Evolutionary conservation across 2,329 filamentous ascomycete genomes (phyloP).

Genomic region (Lasiodiplodia theobromae): DNA sequence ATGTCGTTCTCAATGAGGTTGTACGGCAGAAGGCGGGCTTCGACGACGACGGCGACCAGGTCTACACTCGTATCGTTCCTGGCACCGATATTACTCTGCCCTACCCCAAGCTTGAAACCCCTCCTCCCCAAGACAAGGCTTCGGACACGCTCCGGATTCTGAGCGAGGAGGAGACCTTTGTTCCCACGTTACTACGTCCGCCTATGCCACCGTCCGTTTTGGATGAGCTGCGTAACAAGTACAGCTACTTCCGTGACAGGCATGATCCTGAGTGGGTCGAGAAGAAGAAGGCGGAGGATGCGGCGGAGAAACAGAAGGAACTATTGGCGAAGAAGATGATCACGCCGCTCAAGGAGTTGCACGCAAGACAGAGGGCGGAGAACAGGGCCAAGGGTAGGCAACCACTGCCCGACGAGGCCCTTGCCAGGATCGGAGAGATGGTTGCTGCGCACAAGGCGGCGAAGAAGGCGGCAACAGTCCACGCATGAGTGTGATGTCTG

Average conservation of each 20-base stretch:
- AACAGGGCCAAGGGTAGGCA: conserved; percentile 42
- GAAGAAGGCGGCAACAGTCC: conserved; percentile 18
- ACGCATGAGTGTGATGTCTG: conserved; percentile 1
- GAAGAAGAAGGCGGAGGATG: conserved; percentile 67
- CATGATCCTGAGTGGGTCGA: conserved; percentile 78
- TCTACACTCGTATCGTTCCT: conserved; percentile 46
- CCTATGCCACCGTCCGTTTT: conserved; percentile 82
- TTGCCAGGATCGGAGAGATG: conserved; percentile 52
- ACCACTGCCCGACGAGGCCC: conserved; percentile 45
- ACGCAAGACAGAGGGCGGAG: conserved; percentile 34
- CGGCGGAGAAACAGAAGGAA: conserved; percentile 51
- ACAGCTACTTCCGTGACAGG: conserved; percentile 79
- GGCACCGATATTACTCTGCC: conserved; percentile 38
- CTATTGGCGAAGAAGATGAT: conserved; percentile 46
- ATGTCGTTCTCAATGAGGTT: conserved; percentile 55
- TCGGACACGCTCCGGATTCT: conserved; percentile 78
- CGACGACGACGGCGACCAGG: conserved; percentile 38
- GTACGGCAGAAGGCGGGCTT: conserved; percentile 32
- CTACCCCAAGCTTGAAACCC: conserved; percentile 33
- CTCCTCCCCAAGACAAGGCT: conserved; percentile 61
- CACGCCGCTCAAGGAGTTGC: conserved; percentile 56
- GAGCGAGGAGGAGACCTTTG: conserved; percentile 77
- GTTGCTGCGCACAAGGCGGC: conserved; percentile 39
- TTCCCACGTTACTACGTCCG: conserved; percentile 76
- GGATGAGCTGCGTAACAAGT: conserved; percentile 85